Conservation (phyloP, 2,329 filamentous ascomycete genomes). For the Didymella pinodella region DNA sequence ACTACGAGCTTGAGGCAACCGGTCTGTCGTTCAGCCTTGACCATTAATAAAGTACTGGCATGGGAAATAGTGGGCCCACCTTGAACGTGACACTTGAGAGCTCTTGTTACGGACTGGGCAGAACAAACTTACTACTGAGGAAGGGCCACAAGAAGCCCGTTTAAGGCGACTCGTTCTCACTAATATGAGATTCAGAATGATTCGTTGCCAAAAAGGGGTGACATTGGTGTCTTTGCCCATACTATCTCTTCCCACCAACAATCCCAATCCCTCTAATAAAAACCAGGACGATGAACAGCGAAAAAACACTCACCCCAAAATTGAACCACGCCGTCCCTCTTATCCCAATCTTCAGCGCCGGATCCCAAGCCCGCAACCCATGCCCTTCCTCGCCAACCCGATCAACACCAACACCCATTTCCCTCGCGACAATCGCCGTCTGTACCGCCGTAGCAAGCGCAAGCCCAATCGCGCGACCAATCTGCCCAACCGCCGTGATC, state of each 20-base stretch:
- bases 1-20: no score
- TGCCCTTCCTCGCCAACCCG: slow-evolving; percentile 37
- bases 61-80: no score
- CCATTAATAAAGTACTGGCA: no score
- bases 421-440: slow-evolving; percentile 59
- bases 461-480: slow-evolving; percentile 71
- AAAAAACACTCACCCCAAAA: slow-evolving; percentile 48
- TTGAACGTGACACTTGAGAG: no score
- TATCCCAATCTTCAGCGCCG: slow-evolving; percentile 49
- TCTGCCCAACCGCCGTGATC: slow-evolving; percentile 71
- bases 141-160: no score
- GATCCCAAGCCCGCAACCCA: slow-evolving; percentile 31
- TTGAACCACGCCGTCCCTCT: slow-evolving; percentile 53
- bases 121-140: no score
- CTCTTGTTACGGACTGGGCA: no score
- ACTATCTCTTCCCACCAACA: slow-evolving; percentile 20
- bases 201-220: no score
- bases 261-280: slow-evolving; percentile 37
- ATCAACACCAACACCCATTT: slow-evolving; percentile 37
- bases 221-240: neutral
- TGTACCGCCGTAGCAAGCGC: slow-evolving; percentile 72
- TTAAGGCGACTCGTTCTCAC: no score
- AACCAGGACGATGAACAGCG: slow-evolving; percentile 44
- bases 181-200: no score
- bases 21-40: no score